A percentile compares a stretch with the other conserved stretches of the same genome.
phyloP scores from a whole-genome alignment of 768 basidiomycete genomes.

The Tricholoma matsutake region DNA sequence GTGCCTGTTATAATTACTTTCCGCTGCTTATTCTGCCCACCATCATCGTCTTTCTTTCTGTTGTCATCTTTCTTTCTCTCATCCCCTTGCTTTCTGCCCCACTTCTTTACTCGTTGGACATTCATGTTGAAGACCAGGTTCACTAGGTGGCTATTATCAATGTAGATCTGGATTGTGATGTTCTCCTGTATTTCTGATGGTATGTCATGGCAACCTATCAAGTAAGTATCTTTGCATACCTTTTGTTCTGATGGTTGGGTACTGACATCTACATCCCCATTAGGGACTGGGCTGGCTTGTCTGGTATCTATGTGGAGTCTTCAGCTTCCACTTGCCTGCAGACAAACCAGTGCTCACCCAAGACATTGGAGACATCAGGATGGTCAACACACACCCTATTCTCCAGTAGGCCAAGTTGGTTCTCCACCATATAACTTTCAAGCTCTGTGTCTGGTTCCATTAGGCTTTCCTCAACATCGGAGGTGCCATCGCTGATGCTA shows the following conservation, averaged over 20 bases:
- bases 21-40: neutral
- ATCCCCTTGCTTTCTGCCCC: neutral
- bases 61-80: too few species aligned
- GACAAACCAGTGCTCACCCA: neutral
- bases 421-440: neutral
- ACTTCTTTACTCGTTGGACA: neutral
- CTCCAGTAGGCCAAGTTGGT: neutral
- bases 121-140: neutral
- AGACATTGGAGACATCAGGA: neutral
- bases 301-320: neutral
- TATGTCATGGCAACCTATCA: neutral
- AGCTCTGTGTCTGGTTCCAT: neutral
- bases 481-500: neutral
- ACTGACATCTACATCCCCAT: neutral
- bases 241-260: neutral
- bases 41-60: neutral
- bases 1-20: neutral
- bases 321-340: neutral
- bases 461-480: neutral
- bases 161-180: neutral
- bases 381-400: neutral
- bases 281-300: neutral
- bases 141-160: neutral
- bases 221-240: conserved; percentile 2
- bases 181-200: neutral